Conservation (phyloP, 2,329 filamentous ascomycete species). For the Dryadomyces quercivorus region DNA sequence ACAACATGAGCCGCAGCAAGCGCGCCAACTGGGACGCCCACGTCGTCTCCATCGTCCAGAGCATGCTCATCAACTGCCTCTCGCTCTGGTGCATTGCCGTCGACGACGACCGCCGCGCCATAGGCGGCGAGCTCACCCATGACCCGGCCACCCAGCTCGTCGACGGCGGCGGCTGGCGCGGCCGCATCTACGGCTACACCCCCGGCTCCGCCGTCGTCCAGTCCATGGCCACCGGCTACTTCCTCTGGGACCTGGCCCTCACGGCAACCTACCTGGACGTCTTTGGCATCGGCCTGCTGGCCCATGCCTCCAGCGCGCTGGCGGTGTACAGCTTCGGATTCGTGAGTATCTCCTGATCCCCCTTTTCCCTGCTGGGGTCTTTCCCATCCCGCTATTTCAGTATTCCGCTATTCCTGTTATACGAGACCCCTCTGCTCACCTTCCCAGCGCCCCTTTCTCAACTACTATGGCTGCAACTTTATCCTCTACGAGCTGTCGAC, state of each 20-base stretch:
- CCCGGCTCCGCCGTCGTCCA: constrained; percentile 61
- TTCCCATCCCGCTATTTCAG: no score
- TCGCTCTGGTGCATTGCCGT: constrained; percentile 61
- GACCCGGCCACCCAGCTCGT: neutral
- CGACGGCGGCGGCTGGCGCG: constrained; percentile 30
- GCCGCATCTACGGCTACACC: constrained; percentile 67
- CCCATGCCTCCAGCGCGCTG: constrained; percentile 64
- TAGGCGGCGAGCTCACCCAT: constrained; percentile 27
- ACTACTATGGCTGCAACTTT: constrained; percentile 70
- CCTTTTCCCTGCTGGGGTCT: neutral
- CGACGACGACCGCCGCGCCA: constrained; percentile 55
- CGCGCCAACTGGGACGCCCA: constrained; percentile 77
- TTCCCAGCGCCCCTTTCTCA: constrained; percentile 65
- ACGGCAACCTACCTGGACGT: constrained; percentile 56
- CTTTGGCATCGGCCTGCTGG: constrained; percentile 65
- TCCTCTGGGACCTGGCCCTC: constrained; percentile 68
- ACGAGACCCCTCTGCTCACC: neutral
- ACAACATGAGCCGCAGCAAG: constrained; percentile 50
- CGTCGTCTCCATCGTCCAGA: constrained; percentile 73
- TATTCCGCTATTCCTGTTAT: neutral
- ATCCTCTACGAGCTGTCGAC: constrained; percentile 81
- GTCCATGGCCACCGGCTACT: constrained; percentile 68
- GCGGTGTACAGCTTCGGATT: constrained; percentile 68
- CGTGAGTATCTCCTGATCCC: constrained; percentile 38
- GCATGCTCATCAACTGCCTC: constrained; percentile 55